Base-by-base conservation (phyloP, 768 basidiomycete species). In the Antrodiella citrinella region DNA sequence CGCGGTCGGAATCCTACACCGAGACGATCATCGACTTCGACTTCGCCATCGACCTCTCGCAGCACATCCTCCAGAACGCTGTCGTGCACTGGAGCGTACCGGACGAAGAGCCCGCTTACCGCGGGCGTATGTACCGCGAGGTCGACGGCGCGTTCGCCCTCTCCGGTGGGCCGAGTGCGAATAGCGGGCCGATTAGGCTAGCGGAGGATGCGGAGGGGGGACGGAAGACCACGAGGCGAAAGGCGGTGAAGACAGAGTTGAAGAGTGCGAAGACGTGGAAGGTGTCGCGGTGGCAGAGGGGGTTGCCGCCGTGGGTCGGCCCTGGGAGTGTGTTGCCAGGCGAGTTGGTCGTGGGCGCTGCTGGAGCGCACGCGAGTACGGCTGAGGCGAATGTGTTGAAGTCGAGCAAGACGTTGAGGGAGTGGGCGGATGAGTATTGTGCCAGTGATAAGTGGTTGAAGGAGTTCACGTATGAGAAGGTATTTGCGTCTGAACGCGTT, bases 371-470 rank as follows among this genome's bases (percentile, higher is more conserved):
- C 5, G 55, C 57, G 25, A 53, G 54, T 26, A 60, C 57, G 26
- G 30, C 30, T 7, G 30, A 35, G 30, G 30, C 30, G 30, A 4
- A 56, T 52, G 55, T 66, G 25, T 50, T 83, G 41, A 72, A 67
- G 49, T 82, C 81, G 2, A 80, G 80, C 13, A 78, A 76, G 66
- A 75, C 81, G 0, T 61, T 90, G 40, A 70, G 85, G 25, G 74
- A 84, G 51, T 92, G 90, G 90, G 87, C 87, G 5, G 86, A 91
- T 56, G 81, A 85, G 50, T 91, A 89, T 58, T 90, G 87, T 51
- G 72, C 75, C 21, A 85, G 83, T 58, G 69, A 63, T 5, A 90
- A 84, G 57, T 64, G 73, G 13, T 68, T 91, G 54, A 91, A 91
- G 62, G 88, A 91, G 65, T 89, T 92, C 60, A 72, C 76, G 4